These are phyloP conservation scores for Parathielavia hyrcaniae DNA, from an alignment of 495 filamentous ascomycete genomes.

Conservation along the genomic window DNA sequence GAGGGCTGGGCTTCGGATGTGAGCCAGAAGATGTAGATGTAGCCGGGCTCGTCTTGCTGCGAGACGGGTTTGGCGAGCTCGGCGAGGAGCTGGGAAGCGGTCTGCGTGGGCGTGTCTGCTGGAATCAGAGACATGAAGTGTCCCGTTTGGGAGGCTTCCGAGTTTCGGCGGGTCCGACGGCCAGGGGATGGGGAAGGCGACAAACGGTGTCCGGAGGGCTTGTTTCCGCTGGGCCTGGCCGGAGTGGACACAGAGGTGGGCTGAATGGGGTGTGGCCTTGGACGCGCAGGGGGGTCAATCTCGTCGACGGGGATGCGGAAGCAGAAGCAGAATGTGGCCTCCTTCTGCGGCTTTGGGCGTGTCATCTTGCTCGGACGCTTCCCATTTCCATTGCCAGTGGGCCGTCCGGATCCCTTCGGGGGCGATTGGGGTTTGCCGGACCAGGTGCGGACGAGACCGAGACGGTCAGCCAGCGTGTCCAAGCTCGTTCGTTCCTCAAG, in stretches of 20 bases:
- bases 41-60: slow-evolving; percentile 72
- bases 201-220: slow-evolving; percentile 23
- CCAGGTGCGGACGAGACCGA: slow-evolving; percentile 55
- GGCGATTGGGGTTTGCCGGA: slow-evolving; percentile 24
- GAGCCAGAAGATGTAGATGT: slow-evolving; percentile 98
- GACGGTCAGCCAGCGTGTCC: slow-evolving; percentile 71
- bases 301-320: slow-evolving; percentile 37
- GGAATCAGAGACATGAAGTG: slow-evolving; percentile 66
- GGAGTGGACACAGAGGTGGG: slow-evolving; percentile 28
- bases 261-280: slow-evolving; percentile 39
- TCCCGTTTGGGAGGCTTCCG: slow-evolving; percentile 41
- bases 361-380: slow-evolving; percentile 23
- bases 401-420: slow-evolving; percentile 13
- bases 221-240: slow-evolving; percentile 22
- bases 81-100: slow-evolving; percentile 56
- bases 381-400: slow-evolving; percentile 15
- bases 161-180: slow-evolving; percentile 35
- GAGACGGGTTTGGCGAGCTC: slow-evolving; percentile 83
- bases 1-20: slow-evolving; percentile 50
- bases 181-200: slow-evolving; percentile 24
- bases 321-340: slow-evolving; percentile 41
- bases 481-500: slow-evolving; percentile 63
- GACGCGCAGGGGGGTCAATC: slow-evolving; percentile 31
- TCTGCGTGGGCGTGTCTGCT: slow-evolving; percentile 52
- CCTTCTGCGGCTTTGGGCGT: slow-evolving; percentile 32